phyloP scores from a whole-genome alignment of 176 grass and related monocot genomes.

The Dactylis glomerata region DNA sequence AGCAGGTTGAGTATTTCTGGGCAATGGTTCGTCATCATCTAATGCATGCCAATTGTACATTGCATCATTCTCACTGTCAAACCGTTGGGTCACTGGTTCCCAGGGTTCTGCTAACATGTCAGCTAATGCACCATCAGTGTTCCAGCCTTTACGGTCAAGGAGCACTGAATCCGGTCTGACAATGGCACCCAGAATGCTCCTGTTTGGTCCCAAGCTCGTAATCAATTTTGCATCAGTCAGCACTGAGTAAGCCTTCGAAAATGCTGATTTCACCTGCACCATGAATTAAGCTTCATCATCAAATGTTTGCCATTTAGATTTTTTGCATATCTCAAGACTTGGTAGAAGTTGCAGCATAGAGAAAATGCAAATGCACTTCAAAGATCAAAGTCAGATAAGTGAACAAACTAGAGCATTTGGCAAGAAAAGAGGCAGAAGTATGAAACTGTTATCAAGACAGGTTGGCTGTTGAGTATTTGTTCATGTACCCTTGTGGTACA shows the following conservation, averaged over 20 bases:
- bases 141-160: slow-evolving; percentile 84
- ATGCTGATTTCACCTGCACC: slow-evolving; percentile 87
- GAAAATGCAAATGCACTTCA: neutral
- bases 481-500: neutral
- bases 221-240: slow-evolving; percentile 71
- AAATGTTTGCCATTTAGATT: neutral
- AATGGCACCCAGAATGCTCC: slow-evolving; percentile 84
- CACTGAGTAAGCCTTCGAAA: slow-evolving; percentile 77
- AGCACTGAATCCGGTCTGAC: slow-evolving; percentile 80
- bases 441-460: neutral
- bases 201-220: slow-evolving; percentile 57
- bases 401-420: neutral
- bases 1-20: slow-evolving; percentile 51
- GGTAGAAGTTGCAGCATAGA: neutral
- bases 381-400: neutral
- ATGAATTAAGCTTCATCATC: slow-evolving; percentile 2
- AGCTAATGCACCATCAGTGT: slow-evolving; percentile 27
- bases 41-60: slow-evolving; percentile 85
- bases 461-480: neutral
- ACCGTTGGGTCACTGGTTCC: slow-evolving; percentile 46
- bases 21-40: slow-evolving; percentile 87
- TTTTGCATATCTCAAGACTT: neutral
- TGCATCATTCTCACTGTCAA: slow-evolving; percentile 49
- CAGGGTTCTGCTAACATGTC: slow-evolving; percentile 57
- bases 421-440: neutral